Evolutionary conservation across 2,329 filamentous ascomycete genomes (phyloP).

Genomic region (Trichoderma koningiopsis): DNA sequence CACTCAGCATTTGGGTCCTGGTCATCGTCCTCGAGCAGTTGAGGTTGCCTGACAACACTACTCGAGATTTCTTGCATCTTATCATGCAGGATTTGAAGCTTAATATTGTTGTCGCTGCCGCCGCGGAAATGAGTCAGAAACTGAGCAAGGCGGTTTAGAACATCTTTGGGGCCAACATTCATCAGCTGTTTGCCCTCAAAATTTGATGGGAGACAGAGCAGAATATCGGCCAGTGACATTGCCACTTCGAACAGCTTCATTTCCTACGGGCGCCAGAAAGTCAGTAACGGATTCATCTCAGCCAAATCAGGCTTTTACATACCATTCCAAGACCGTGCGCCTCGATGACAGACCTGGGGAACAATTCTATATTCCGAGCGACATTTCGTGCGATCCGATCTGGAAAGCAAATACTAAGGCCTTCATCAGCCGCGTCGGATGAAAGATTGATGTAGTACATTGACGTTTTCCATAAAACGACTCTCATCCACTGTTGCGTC

Average conservation of each 20-base stretch:
- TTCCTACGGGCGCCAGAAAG: background rate
- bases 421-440: conserved; percentile 4
- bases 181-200: conserved; percentile 16
- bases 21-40: background rate
- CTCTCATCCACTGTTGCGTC: conserved; percentile 14
- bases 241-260: conserved; percentile 20
- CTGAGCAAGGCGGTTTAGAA: conserved; percentile 2
- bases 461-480: conserved; percentile 16
- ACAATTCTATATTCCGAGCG: background rate
- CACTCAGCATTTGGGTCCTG: background rate
- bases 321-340: conserved; percentile 19
- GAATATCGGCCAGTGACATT: conserved; percentile 13
- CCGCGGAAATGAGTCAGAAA: conserved; percentile 7
- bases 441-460: conserved; percentile 14
- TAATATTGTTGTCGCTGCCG: conserved; percentile 13
- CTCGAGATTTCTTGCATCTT: conserved; percentile 19
- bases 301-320: background rate
- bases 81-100: conserved; percentile 12
- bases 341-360: conserved; percentile 6
- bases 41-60: background rate
- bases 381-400: conserved; percentile 10
- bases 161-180: conserved; percentile 3
- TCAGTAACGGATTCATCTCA: background rate
- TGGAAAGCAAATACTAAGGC: conserved; percentile 3
- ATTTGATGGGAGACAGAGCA: background rate